Conservation (phyloP, 345 rosid species). For the Hypericum perforatum region DNA sequence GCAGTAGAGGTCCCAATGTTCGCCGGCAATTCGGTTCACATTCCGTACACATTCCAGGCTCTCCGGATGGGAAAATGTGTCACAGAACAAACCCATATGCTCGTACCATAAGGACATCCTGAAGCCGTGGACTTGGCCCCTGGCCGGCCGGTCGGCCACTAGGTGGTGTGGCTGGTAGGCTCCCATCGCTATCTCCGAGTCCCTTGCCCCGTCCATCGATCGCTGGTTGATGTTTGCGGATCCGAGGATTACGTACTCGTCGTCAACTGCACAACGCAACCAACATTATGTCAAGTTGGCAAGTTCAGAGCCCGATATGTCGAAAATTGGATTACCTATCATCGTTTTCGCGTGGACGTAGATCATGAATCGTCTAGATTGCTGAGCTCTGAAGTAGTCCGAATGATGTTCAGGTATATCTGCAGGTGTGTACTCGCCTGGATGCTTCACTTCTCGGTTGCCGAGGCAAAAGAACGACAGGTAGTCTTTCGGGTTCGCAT, state of each 20-base stretch:
- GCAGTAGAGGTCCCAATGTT: conserved; percentile 29
- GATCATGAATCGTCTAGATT: conserved; percentile 44
- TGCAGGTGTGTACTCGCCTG: conserved; percentile 26
- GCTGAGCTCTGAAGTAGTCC: conserved; percentile 36
- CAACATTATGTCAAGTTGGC: not conserved
- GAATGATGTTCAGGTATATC: conserved; percentile 28
- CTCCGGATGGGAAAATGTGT: conserved; percentile 27
- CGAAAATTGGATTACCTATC: conserved; percentile 30
- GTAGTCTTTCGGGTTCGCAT: conserved; percentile 36
- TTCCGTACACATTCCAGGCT: conserved; percentile 30
- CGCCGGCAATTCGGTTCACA: conserved; percentile 26
- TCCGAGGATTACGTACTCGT: conserved; percentile 38
- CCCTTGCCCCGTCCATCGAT: conserved; percentile 47
- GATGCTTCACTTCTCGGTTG: conserved; percentile 25
- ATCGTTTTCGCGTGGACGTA: conserved; percentile 50
- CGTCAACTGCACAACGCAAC: conserved; percentile 25
- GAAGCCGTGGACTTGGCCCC: conserved; percentile 44
- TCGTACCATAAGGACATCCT: conserved; percentile 43
- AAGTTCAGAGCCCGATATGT: not conserved
- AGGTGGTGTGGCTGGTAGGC: conserved; percentile 37
- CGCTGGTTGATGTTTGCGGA: conserved; percentile 49
- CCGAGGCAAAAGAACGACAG: conserved; percentile 48
- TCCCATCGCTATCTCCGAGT: conserved; percentile 47
- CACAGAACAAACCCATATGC: conserved; percentile 26
- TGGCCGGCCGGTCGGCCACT: conserved; percentile 15